Evolutionary conservation across 345 rosid genomes (phyloP).

Genomic region (Reutealis trisperma): DNA sequence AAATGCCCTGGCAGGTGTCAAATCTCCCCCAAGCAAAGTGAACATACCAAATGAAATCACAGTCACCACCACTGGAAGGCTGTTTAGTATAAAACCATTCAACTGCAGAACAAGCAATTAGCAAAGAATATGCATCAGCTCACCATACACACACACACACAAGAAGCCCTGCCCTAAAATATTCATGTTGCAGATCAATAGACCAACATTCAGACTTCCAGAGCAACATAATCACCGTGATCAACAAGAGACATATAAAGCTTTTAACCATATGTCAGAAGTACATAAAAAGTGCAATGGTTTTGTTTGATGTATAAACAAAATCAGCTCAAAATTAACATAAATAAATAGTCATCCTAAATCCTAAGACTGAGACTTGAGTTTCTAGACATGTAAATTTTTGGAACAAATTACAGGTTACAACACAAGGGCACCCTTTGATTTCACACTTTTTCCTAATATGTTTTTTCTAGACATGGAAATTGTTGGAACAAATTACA

Average conservation of each 20-base stretch:
- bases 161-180: constrained; percentile 1
- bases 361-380: neutral
- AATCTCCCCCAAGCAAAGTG: constrained; percentile 95
- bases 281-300: neutral
- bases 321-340: neutral
- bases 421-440: neutral
- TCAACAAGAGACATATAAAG: neutral
- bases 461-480: neutral
- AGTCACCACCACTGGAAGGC: constrained; percentile 91
- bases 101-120: constrained; percentile 56
- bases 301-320: neutral
- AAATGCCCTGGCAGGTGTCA: constrained; percentile 98
- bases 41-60: constrained; percentile 90
- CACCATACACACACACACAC: neutral
- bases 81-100: constrained; percentile 79
- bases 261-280: neutral
- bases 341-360: neutral
- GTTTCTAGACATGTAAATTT: neutral
- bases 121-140: constrained; percentile 21
- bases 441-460: neutral
- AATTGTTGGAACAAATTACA: neutral
- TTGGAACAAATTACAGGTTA: neutral
- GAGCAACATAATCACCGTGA: neutral
- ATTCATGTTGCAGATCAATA: constrained; percentile 13
- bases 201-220: neutral